Conservation (phyloP, 2,329 filamentous ascomycete genomes). For the Trichoderma lentiforme region DNA sequence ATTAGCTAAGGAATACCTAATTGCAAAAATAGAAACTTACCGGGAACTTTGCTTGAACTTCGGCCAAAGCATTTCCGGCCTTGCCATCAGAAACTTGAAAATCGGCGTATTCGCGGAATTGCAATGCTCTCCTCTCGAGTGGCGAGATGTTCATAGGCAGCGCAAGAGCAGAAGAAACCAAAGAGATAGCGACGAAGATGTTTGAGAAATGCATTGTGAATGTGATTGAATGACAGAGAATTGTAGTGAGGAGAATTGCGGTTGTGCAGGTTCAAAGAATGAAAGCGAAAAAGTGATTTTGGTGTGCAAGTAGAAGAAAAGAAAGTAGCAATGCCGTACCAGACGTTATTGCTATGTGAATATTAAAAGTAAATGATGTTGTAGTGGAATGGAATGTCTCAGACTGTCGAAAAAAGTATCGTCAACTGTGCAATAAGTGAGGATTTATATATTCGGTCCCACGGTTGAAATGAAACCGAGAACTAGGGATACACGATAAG, state of each 20-base stretch:
- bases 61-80: not conserved
- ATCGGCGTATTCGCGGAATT: conserved; percentile 2
- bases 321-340: not conserved
- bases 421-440: not conserved
- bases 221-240: not conserved
- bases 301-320: not conserved
- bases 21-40: not conserved
- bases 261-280: not conserved
- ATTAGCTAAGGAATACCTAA: not conserved
- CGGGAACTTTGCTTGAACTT: not conserved
- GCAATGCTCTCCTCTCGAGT: not conserved
- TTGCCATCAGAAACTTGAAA: not conserved
- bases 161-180: not conserved
- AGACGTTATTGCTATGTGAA: not conserved
- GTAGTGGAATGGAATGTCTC: not conserved
- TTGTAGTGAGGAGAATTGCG: not conserved
- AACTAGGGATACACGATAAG: not conserved
- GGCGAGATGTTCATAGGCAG: not conserved
- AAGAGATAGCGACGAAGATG: not conserved
- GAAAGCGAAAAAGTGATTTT: not conserved
- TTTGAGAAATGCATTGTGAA: not conserved
- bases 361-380: not conserved
- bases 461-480: not conserved
- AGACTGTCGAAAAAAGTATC: not conserved
- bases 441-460: not conserved